Evolutionary conservation across 305 asterid species (phyloP), one percentile per base, ranked within the genome.

Genomic region (Striga hermonthica): DNA sequence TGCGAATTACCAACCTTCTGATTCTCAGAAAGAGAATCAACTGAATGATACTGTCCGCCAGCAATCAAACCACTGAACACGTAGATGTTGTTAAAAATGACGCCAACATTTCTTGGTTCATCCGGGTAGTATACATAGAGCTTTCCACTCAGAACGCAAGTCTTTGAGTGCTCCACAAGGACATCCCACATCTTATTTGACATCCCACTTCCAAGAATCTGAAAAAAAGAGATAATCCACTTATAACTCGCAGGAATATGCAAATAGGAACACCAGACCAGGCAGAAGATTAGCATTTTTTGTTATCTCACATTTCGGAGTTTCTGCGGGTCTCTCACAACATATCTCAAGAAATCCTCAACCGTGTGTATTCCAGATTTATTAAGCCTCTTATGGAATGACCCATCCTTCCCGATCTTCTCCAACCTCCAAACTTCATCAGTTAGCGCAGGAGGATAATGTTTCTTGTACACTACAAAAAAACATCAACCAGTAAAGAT

Each of bases 361-460:
- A 93, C 99, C 3, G 79, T 81, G 45, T 0, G 22, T 80, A 90
- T 86, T 43, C 89, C 96, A 52, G 90, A 81, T 74, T 84, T 80
- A 71, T 73, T 85, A 37, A 93, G 95, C 81, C 95, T 88, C 86
- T 88, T 93, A 76, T 93, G 97, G 76, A 86, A 88, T 3, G 96
- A 83, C 65, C 99, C 99, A 75, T 93, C 97, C 80, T 93, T 93
- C 59, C 95, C 99, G 60, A 93, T 93, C 82, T 88, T 90, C 64
- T 90, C 97, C 76, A 93, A 75, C 78, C 99, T 86, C 99, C 99
- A 93, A 57, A 93, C 99, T 60, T 93, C 99, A 77, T 90, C 97
- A 60, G 67, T 73, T 62, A 82, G 83, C 61, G 95, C 91, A 67
- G 99, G 99, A 28, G 99, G 99, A 76, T 90, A 93, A 74, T 90